Evolutionary conservation across 2,329 filamentous ascomycete genomes (phyloP).

Genomic region (Penicillium olsonii): DNA sequence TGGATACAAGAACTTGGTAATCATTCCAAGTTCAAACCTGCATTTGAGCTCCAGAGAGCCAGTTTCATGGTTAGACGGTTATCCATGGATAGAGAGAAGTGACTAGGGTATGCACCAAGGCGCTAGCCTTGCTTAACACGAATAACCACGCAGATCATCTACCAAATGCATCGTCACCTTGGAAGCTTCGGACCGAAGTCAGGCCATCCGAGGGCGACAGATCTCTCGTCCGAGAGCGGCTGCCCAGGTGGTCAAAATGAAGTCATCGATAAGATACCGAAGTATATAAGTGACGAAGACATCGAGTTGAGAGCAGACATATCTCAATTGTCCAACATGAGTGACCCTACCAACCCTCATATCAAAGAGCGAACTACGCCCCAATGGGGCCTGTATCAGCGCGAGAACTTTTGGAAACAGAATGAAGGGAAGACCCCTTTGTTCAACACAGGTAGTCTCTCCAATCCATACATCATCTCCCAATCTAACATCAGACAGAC

Average conservation of each 20-base stretch:
- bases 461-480: background rate
- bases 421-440: conserved; percentile 53
- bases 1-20: too few relatives aligned
- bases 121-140: background rate
- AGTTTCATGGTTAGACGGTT: too few relatives aligned
- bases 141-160: background rate
- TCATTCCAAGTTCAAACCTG: too few relatives aligned
- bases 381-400: conserved; percentile 58
- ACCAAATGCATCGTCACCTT: too few relatives aligned
- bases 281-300: too few relatives aligned
- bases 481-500: conserved; percentile 26
- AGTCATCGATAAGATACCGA: conserved; percentile 25
- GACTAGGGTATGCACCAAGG: too few relatives aligned
- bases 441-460: conserved; percentile 53
- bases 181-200: conserved; percentile 1
- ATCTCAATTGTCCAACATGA: conserved; percentile 5
- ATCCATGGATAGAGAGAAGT: too few relatives aligned
- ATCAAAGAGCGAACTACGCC: conserved; percentile 53
- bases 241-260: conserved; percentile 30
- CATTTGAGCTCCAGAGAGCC: too few relatives aligned
- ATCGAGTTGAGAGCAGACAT: too few relatives aligned
- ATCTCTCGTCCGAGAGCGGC: conserved; percentile 11
- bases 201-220: background rate
- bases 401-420: conserved; percentile 56
- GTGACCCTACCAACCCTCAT: conserved; percentile 56